Conservation (phyloP, 2,329 filamentous ascomycete genomes). For the Colletotrichum limetticola region DNA sequence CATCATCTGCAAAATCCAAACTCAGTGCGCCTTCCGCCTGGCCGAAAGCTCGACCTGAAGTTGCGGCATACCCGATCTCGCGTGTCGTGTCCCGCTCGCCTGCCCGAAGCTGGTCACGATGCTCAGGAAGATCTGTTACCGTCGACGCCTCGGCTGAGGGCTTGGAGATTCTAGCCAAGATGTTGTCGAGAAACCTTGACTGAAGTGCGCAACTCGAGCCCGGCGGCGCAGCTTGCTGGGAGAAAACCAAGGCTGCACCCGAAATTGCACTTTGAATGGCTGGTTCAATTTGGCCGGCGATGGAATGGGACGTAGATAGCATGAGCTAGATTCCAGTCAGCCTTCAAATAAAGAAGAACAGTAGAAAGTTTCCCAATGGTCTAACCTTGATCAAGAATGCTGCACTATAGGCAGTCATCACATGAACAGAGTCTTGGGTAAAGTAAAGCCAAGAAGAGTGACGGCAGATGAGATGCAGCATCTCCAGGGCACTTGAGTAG, state of each 20-base stretch:
- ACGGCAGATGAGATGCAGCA: constrained; percentile 45
- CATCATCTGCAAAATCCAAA: constrained; percentile 37
- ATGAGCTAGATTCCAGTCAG: background rate
- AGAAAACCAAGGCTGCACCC: constrained; percentile 39
- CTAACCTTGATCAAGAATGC: constrained; percentile 50
- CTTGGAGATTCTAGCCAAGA: constrained; percentile 23
- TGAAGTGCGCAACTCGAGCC: constrained; percentile 45
- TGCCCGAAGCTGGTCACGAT: background rate
- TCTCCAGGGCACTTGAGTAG: constrained; percentile 42
- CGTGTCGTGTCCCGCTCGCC: background rate
- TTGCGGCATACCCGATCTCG: background rate
- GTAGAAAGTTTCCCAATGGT: background rate
- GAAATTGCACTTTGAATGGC: constrained; percentile 34
- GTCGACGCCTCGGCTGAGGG: background rate
- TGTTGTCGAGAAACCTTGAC: constrained; percentile 43
- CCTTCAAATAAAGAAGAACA: background rate
- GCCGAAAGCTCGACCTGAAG: background rate
- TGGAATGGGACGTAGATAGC: constrained; percentile 1
- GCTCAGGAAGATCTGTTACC: background rate
- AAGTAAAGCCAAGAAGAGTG: constrained; percentile 48
- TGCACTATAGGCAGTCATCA: constrained; percentile 54
- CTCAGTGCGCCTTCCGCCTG: background rate
- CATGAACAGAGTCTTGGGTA: constrained; percentile 53
- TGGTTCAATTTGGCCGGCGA: background rate
- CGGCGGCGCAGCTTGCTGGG: constrained; percentile 41